These are phyloP conservation scores for Erysimum pusillum DNA, from an alignment of 441 rosid genomes.

Conservation along the genomic window DNA sequence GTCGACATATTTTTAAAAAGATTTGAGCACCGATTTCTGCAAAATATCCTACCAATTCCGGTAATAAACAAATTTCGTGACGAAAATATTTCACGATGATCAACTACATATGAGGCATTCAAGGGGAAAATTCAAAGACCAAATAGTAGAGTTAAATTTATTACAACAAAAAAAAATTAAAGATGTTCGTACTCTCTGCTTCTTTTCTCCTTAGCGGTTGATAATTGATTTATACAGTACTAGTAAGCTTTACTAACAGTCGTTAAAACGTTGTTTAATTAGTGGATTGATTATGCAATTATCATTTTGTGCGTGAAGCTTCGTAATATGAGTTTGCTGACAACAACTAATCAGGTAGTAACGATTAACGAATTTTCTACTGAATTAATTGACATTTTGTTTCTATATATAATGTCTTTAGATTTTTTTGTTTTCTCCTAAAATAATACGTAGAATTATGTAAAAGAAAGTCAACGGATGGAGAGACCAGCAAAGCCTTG, in stretches of 20 bases:
- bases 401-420: neutral
- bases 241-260: neutral
- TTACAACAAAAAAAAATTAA: neutral
- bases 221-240: too few species aligned
- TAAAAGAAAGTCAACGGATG: slow-evolving; percentile 38
- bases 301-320: neutral
- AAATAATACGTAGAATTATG: slow-evolving; percentile 4
- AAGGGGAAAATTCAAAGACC: too few species aligned
- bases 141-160: neutral
- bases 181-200: neutral
- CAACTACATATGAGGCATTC: neutral
- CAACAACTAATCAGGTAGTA: neutral
- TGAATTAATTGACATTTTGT: neutral
- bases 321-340: neutral
- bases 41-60: too few species aligned
- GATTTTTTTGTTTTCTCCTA: neutral
- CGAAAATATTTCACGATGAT: neutral
- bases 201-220: neutral
- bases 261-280: neutral
- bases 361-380: neutral
- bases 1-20: neutral
- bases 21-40: neutral
- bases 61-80: too few species aligned
- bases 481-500: slow-evolving; percentile 33
- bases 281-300: neutral